Evolutionary conservation across 805 yeast genomes (phyloP).

Genomic region (Blastobotrys attinorum): DNA sequence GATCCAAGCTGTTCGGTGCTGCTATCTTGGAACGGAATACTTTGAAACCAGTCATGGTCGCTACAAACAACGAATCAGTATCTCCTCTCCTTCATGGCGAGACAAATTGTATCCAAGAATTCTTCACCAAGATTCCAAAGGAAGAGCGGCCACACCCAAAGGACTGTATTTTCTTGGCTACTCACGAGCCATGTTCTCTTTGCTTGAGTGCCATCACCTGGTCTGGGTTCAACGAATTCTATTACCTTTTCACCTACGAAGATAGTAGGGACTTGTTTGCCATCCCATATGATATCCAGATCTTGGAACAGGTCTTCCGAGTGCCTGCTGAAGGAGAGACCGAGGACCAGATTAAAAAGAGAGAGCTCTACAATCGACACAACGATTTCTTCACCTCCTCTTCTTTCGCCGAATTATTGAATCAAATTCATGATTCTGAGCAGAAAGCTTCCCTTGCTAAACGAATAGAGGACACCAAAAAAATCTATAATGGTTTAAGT

Average conservation of each 20-base stretch:
- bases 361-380: neutral
- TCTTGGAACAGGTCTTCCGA: neutral
- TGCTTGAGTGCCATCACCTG: constrained; percentile 1
- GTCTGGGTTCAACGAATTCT: neutral
- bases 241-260: neutral
- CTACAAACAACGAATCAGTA: neutral
- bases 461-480: neutral
- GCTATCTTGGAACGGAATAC: neutral
- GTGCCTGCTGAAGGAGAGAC: neutral
- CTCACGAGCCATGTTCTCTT: neutral
- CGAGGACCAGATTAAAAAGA: neutral
- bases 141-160: neutral
- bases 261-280: neutral
- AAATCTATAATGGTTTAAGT: neutral
- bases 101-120: neutral
- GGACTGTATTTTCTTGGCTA: neutral
- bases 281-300: neutral
- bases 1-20: neutral
- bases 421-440: neutral
- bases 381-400: neutral
- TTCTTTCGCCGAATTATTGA: neutral
- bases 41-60: neutral
- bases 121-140: neutral
- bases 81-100: neutral
- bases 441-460: neutral